Base-by-base conservation (phyloP, 257 asterid genomes). In the Solanum neorickii region DNA sequence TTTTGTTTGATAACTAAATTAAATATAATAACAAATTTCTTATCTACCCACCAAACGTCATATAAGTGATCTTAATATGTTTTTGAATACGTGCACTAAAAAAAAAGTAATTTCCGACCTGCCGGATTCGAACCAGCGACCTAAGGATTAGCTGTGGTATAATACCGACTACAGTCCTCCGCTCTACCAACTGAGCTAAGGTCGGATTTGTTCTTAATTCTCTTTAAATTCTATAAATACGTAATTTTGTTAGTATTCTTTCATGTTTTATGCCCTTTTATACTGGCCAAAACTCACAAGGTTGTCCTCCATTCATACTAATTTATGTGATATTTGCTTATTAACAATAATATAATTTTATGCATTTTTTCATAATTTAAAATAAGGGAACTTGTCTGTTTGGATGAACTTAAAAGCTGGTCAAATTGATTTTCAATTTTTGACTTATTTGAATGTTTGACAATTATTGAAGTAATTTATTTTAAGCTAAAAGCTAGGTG, bases 181-280 rank as follows among this genome's bases (percentile, higher is more conserved):
- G 96, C 95, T 92, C 94, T 92, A 91, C 94, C 94, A 91, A 92
- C 96, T 91, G 96, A 91, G 94, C 93, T 93, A 93, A 93, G 94
- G 94, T 93, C 96, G 94, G 94, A 23, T 14, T 12, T 56, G 2
- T 0, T 4, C 0, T 0, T 0, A 5, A 0, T 8, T 0, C 18
- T 60, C 13, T 60, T 23, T 23, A 23, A 15, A 2, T 2, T 5
- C 0, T 15, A 49, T 49, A 49, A 49, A 49, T 7, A 13, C 20
- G 5, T 2, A 25, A 25, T 14, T 25, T 12, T 12, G 2, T 41
- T 3, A 3, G 15, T 4, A 25, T 4, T 76, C 7, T 6, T 42
- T 76, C 23, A 6, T 27, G 1, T 42, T 7, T 25, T 14, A 27
- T 44, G 15, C 2, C 10, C 10, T 52, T 52, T 52, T 10, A n/a